Base-by-base conservation (phyloP, 2,329 filamentous ascomycete genomes). In the Ceratocystis huliohia region DNA sequence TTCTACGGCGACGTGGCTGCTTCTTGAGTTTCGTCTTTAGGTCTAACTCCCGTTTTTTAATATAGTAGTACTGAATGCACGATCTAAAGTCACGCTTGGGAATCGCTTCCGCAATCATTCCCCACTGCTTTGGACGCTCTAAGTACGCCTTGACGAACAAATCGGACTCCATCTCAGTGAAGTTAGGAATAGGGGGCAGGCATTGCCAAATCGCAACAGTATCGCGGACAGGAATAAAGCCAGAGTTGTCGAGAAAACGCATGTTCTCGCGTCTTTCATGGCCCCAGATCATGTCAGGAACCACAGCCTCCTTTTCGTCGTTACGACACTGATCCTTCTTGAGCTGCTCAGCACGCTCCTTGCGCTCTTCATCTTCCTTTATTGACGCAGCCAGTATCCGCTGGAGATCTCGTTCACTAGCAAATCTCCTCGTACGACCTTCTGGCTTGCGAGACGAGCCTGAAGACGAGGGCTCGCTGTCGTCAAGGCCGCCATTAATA, bases 21-120 rank as follows among this genome's bases (percentile, higher is more conserved):
- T 80, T 84, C 74, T 84, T 86, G 37, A 88, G 79, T 75, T 88
- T 89, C 72, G 89, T 87, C 73, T 92, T 91, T 68, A 92, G 85
- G 69, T 89, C 86, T 53, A 85, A 82, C 61, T 85, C 81, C 76
- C 87, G 88, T 76, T 85, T 94, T 73, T 87, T 89, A 69, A 89
- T 80, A 74, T 94, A 94, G 75, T 94, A 94, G 74, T 92, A 91
- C 73, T 91, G 87, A 70, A 94, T 94, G 74, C 88, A 91, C 61
- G 88, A 84, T 70, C 88, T 87, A 74, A 90, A 91, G 71, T 88
- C 85, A 28, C 89, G 84, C 37, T 82, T 80, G 0, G 82, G 81
- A 5, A 93, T 76, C 28, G 81, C 80, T 67, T 88, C 84, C 4
- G 89, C 87, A 67, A 94, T 85, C 71, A 84, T 85, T 66, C 88